These are phyloP conservation scores for Collybia nuda DNA, from an alignment of 768 basidiomycete genomes.

Conservation along the genomic window DNA sequence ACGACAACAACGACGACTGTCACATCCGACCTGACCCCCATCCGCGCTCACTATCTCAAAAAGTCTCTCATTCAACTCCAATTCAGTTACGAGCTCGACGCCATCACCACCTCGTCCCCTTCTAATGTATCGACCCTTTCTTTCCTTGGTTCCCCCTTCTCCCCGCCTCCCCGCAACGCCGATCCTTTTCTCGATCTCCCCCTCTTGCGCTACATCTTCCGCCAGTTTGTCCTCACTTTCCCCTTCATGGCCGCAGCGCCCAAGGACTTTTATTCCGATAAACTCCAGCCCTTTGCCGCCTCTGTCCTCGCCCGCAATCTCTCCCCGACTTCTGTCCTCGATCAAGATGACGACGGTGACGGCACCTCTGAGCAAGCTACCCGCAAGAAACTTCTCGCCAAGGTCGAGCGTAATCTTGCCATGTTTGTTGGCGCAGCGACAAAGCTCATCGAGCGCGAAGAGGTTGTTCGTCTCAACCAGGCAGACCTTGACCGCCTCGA, in stretches of 20 bases:
- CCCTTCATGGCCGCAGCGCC: conserved; percentile 92
- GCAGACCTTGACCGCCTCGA: conserved; percentile 81
- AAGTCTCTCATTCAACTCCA: conserved; percentile 90
- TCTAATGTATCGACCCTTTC: conserved; percentile 69
- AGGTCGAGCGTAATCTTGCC: conserved; percentile 81
- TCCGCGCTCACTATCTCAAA: conserved; percentile 97
- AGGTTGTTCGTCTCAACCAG: conserved; percentile 88
- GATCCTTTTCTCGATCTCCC: conserved; percentile 68
- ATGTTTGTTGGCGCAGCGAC: conserved; percentile 81
- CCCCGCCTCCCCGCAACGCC: conserved; percentile 60
- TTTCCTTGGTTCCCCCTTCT: conserved; percentile 87
- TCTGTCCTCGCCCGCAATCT: conserved; percentile 82
- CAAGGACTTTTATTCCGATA: conserved; percentile 88
- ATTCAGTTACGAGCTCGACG: conserved; percentile 75
- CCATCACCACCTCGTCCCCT: conserved; percentile 50
- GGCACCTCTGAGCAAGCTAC: conserved; percentile 50
- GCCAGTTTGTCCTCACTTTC: conserved; percentile 91
- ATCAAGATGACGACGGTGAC: conserved; percentile 47
- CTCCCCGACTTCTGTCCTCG: conserved; percentile 56
- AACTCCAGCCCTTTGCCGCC: conserved; percentile 92
- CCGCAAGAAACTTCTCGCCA: conserved; percentile 67
- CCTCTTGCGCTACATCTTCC: conserved; percentile 86
- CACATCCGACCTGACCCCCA: conserved; percentile 63
- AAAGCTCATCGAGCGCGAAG: conserved; percentile 81
- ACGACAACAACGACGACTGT: neutral